Percentiles rank a stretch among this genome's conserved stretches.
These are phyloP conservation scores for Paecilomyces variotii DNA, from an alignment of 2,329 filamentous ascomycete species.

Conservation along the genomic window DNA sequence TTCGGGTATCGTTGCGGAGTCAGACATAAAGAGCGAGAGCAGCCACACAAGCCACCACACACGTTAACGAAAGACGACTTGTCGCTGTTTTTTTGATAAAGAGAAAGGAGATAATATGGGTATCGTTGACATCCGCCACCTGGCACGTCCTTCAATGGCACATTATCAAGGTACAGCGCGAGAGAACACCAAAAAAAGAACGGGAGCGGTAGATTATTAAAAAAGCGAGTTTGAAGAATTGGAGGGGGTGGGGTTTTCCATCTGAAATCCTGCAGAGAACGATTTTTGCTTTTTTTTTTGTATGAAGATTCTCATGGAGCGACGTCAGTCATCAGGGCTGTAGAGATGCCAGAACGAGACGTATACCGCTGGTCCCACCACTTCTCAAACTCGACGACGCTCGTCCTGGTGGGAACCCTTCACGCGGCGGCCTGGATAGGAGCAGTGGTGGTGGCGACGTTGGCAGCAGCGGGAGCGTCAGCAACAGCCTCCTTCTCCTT, in stretches of 20 bases:
- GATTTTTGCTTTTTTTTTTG: conserved; percentile 10
- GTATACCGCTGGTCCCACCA: conserved; percentile 32
- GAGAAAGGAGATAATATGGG: conserved; percentile 7
- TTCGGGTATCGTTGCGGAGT: conserved; percentile 21
- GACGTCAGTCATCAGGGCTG: conserved; percentile 13
- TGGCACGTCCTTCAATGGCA: conserved; percentile 4
- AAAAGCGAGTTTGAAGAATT: conserved; percentile 10
- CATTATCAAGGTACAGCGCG: conserved; percentile 6
- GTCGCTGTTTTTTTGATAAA: neutral
- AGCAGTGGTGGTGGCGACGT: conserved; percentile 22
- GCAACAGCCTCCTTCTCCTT: conserved; percentile 13
- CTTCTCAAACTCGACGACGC: conserved; percentile 32
- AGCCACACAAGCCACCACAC: conserved; percentile 9
- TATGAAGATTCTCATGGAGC: conserved; percentile 2
- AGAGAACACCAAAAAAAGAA: conserved; percentile 12
- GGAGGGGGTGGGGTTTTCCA: conserved; percentile 4
- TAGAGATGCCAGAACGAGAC: conserved; percentile 19
- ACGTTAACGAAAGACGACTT: conserved; percentile 1
- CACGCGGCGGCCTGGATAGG: conserved; percentile 37
- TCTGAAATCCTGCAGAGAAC: conserved; percentile 7
- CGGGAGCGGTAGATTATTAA: conserved; percentile 20
- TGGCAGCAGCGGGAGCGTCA: conserved; percentile 20
- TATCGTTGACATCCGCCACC: conserved; percentile 23
- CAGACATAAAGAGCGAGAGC: conserved; percentile 25
- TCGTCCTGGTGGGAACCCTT: conserved; percentile 24